phyloP scores from a whole-genome alignment of 805 yeast species.

The Saccharomycopsis babjevae region DNA sequence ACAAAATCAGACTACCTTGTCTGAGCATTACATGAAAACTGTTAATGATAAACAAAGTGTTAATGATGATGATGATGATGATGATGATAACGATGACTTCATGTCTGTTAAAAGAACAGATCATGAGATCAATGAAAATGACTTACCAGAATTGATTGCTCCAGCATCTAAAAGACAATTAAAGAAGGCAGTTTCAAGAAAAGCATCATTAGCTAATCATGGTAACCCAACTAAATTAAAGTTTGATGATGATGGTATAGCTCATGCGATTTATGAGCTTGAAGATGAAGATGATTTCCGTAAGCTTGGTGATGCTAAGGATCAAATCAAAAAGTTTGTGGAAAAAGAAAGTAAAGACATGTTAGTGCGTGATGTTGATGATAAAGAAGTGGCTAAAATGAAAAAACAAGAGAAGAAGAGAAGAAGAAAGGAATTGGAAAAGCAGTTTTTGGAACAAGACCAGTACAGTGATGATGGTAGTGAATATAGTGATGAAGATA shows the following conservation, averaged over 20 bases:
- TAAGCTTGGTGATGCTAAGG: conserved; percentile 54
- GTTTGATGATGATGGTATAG: conserved; percentile 90
- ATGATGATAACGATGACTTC: conserved; percentile 60
- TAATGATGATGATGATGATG: conserved; percentile 34
- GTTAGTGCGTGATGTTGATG: conserved; percentile 64
- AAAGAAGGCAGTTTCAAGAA: conserved; percentile 82
- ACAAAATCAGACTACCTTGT: conserved; percentile 81
- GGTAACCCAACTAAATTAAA: conserved; percentile 69
- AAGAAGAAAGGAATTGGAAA: conserved; percentile 71
- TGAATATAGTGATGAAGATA: conserved; percentile 24
- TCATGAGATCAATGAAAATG: conserved; percentile 58
- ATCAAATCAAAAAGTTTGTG: conserved; percentile 60
- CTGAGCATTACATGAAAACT: conserved; percentile 77
- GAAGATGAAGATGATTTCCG: conserved; percentile 83
- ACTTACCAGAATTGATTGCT: conserved; percentile 46
- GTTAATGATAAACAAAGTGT: conserved; percentile 34
- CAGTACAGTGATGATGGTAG: conserved; percentile 17
- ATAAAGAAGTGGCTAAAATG: conserved; percentile 64
- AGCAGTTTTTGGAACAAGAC: conserved; percentile 35
- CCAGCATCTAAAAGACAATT: conserved; percentile 77
- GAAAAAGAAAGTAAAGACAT: conserved; percentile 55
- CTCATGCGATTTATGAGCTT: conserved; percentile 86
- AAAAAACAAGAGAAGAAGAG: conserved; percentile 85
- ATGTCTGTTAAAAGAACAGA: conserved; percentile 70
- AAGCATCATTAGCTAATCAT: conserved; percentile 48